Conservation (phyloP, 331 rosid species). For the Prunus yedoensis region DNA sequence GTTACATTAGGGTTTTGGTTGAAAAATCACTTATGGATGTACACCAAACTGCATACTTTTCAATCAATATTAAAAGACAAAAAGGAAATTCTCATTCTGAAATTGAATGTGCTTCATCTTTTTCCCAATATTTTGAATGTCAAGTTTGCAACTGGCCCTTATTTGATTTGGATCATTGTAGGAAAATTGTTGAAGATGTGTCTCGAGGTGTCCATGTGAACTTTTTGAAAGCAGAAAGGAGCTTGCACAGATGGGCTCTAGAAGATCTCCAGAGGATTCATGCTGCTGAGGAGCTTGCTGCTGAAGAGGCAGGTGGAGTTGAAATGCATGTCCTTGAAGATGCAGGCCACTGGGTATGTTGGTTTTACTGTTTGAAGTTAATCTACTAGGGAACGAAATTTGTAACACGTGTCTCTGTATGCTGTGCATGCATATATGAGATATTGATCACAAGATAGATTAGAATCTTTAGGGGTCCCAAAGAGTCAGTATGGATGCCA, state of each 20-base stretch:
- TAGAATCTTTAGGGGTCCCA: too few species aligned
- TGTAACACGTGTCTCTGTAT: not conserved
- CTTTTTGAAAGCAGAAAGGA: conserved; percentile 96
- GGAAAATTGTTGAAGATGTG: conserved; percentile 92
- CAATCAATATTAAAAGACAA: not conserved
- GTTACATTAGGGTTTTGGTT: not conserved
- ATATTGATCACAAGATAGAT: not conserved
- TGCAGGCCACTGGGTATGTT: conserved; percentile 96
- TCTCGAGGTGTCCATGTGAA: conserved; percentile 93
- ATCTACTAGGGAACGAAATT: not conserved
- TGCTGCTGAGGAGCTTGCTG: conserved; percentile 88
- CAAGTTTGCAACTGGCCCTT: not conserved
- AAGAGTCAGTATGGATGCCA: not conserved
- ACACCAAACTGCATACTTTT: not conserved
- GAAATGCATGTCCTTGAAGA: conserved; percentile 98
- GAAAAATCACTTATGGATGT: not conserved
- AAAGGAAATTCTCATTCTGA: not conserved
- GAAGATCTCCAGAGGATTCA: conserved; percentile 89
- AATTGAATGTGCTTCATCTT: not conserved
- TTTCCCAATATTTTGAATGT: not conserved
- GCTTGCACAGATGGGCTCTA: conserved; percentile 97
- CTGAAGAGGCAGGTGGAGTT: conserved; percentile 95
- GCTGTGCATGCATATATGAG: not conserved
- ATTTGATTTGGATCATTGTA: conserved; percentile 16
- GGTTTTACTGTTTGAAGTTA: not conserved